Percentiles rank a stretch among this genome's conserved stretches.
Conservation (phyloP, 805 yeast species). For the Candida schatavii region DNA sequence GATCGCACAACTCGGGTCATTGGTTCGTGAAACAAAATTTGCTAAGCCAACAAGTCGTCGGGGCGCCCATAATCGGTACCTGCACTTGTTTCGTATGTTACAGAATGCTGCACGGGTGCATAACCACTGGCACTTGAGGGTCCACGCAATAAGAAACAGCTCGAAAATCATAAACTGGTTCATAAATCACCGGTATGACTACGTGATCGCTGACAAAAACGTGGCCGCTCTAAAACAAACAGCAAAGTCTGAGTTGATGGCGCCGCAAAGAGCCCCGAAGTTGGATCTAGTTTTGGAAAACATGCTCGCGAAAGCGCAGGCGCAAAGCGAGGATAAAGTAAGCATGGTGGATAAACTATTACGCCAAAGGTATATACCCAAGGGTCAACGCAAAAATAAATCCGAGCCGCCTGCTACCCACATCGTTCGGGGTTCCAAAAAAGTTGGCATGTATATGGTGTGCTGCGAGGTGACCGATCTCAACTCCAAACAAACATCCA, state of each 20-base stretch:
- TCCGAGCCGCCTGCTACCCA: conserved; percentile 6
- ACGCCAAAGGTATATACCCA: conserved; percentile 1
- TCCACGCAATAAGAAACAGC: not conserved
- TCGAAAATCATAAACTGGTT: conserved; percentile 9
- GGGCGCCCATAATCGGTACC: conserved; percentile 1
- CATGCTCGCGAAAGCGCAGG: not conserved
- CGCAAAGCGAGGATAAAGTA: not conserved
- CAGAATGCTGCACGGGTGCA: not conserved
- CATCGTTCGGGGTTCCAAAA: conserved; percentile 1
- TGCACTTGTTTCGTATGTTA: not conserved
- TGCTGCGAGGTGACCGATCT: conserved; percentile 4
- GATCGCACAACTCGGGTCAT: conserved; percentile 1
- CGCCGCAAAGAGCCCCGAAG: conserved; percentile 1
- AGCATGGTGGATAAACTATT: not conserved
- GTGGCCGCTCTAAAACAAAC: not conserved
- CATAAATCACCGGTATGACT: conserved; percentile 8
- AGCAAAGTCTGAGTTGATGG: not conserved
- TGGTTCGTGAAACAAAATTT: conserved; percentile 4
- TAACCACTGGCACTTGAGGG: not conserved
- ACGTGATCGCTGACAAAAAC: not conserved
- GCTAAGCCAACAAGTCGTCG: not conserved
- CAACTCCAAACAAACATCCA: not conserved
- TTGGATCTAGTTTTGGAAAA: not conserved
- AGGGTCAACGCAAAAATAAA: conserved; percentile 1
- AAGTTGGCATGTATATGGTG: conserved; percentile 8